Base-by-base conservation (phyloP, 306 rosid genomes). In the Lagenaria siceraria region DNA sequence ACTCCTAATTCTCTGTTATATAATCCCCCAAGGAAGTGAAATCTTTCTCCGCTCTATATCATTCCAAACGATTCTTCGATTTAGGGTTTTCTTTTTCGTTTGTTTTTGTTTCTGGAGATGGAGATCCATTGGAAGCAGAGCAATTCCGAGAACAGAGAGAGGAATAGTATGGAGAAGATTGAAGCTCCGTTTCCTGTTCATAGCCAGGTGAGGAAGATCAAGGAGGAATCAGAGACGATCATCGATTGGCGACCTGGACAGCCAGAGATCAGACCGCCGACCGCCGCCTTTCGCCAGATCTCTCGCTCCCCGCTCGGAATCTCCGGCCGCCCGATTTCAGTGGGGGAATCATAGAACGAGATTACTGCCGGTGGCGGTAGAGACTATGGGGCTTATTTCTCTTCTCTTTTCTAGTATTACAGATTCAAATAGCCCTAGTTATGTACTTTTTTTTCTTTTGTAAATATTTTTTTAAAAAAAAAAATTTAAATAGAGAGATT, bases 261-360 rank as follows among this genome's bases (percentile, higher is more conserved):
- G 72, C 86, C 89, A 1, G 92, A 92, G 88, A 75, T 87, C 24
- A 87, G 85, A 81, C 87, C 84, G 6, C 74, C 52, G 1, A 2
- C 76, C 7, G 60, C 60, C 36, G 87, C 76, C 54, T 81, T 88
- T 27, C 76, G 88, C 61, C 96, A 78, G 77, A 76, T 87, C 69
- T 88, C 97, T 13, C 88, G 93, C 27, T 93, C 98, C 9, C 98
- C 96, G 78, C 79, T 93, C 75, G 98, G 98, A 17, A 80, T 77
- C 12, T 89, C 97, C 24, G 65, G 85, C 79, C 63, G 76, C 52
- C 84, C 91, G 10, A 83, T 88, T 66, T 88, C 87, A 0, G 93
- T 89, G 5, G 95, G 90, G 6, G 98, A 89, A 7, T 85, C 75
- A 77, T 60, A 61, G 69, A 36, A 5, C 7, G 8, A 35, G 48